phyloP scores from a whole-genome alignment of 306 rosid species.

The Pyrus betulifolia region DNA sequence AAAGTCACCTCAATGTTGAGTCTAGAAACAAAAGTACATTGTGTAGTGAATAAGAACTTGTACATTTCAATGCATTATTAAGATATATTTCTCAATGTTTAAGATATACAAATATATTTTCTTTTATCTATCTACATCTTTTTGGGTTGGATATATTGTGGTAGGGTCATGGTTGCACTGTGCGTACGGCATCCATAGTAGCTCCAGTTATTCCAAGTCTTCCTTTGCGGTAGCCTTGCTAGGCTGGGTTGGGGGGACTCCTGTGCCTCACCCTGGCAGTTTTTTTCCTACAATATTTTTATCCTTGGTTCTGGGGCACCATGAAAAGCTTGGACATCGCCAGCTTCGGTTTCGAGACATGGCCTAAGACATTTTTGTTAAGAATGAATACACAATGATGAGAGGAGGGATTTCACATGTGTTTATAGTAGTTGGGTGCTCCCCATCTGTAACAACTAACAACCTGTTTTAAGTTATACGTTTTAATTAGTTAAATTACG shows the following conservation, averaged over 20 bases:
- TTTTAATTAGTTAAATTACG: too few species aligned
- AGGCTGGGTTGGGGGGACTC: slow-evolving; percentile 83
- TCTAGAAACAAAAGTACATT: too few species aligned
- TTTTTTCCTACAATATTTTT: slow-evolving; percentile 55
- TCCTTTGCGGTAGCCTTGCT: slow-evolving; percentile 45
- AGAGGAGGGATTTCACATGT: too few species aligned
- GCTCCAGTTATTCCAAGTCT: slow-evolving; percentile 60
- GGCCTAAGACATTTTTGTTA: slow-evolving; percentile 60
- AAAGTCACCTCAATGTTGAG: too few species aligned
- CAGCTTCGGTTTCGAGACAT: slow-evolving; percentile 67
- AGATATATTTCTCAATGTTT: too few species aligned
- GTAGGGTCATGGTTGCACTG: slow-evolving; percentile 80
- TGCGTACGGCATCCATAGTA: slow-evolving; percentile 77
- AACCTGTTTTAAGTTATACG: too few species aligned
- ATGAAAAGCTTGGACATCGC: slow-evolving; percentile 61
- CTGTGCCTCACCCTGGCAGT: slow-evolving; percentile 42
- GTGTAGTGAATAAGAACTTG: too few species aligned
- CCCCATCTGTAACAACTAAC: too few species aligned
- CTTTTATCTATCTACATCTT: not conserved
- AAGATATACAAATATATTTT: too few species aligned
- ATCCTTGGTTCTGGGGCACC: slow-evolving; percentile 62
- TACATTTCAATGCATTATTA: too few species aligned
- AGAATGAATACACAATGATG: not conserved
- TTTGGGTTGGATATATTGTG: not conserved
- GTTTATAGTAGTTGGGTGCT: too few species aligned